Percentiles rank a stretch among this genome's conserved stretches.
Evolutionary conservation across 495 filamentous ascomycete genomes (phyloP).

Genomic region (Aspergillus conjunctus): DNA sequence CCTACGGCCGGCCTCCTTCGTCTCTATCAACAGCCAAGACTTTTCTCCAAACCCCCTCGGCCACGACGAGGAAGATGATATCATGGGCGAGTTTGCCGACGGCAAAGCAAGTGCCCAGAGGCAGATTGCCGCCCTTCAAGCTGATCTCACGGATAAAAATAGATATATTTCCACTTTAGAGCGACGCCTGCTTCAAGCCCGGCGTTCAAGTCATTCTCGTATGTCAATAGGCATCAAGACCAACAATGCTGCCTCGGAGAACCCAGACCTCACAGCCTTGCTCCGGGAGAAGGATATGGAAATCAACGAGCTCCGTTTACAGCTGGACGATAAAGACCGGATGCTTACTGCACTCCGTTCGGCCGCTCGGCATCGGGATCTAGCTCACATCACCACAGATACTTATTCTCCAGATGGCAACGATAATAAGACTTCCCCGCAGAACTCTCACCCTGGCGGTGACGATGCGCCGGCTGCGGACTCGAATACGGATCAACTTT

Average conservation of each 20-base stretch:
- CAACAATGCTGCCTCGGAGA: slow-evolving; percentile 63
- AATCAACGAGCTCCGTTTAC: slow-evolving; percentile 84
- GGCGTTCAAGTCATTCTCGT: slow-evolving; percentile 85
- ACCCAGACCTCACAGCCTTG: slow-evolving; percentile 64
- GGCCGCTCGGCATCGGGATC: slow-evolving; percentile 82
- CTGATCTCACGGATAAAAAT: slow-evolving; percentile 93
- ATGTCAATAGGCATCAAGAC: slow-evolving; percentile 69
- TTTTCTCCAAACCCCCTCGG: slow-evolving; percentile 37
- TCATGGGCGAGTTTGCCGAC: slow-evolving; percentile 78
- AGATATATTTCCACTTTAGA: slow-evolving; percentile 94
- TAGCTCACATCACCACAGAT: slow-evolving; percentile 65
- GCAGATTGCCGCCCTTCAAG: slow-evolving; percentile 84
- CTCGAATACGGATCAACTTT: slow-evolving; percentile 22
- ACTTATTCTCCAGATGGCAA: slow-evolving; percentile 37
- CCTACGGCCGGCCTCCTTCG: slow-evolving; percentile 66
- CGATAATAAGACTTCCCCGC: slow-evolving; percentile 36
- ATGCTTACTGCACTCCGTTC: slow-evolving; percentile 90
- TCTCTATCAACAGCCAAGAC: slow-evolving; percentile 54
- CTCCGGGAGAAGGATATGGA: slow-evolving; percentile 91
- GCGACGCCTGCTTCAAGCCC: slow-evolving; percentile 86
- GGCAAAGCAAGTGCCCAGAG: slow-evolving; percentile 78
- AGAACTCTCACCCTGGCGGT: background rate
- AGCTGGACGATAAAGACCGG: slow-evolving; percentile 92
- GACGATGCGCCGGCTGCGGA: slow-evolving; percentile 12
- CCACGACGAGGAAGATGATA: slow-evolving; percentile 70